Conservation (phyloP, 2,329 filamentous ascomycete species). For the Colletotrichum euphorbiae region DNA sequence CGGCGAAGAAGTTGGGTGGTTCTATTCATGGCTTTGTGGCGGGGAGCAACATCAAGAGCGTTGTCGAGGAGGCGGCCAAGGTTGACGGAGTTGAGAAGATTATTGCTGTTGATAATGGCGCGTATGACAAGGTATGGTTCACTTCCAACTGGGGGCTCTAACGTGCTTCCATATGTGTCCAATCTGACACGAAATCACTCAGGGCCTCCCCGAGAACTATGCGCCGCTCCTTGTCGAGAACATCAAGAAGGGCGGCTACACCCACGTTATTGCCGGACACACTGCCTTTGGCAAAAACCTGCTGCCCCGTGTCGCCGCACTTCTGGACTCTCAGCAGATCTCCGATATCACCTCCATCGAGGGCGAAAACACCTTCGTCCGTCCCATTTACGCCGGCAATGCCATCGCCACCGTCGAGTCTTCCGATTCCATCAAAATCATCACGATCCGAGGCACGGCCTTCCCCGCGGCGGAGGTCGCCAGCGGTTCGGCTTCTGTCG, state of each 20-base stretch:
- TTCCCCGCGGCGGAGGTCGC: constrained; percentile 81
- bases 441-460: constrained; percentile 93
- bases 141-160: background rate
- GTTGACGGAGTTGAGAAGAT: constrained; percentile 93
- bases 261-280: constrained; percentile 90
- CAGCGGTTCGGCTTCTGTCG: constrained; percentile 79
- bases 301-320: constrained; percentile 88
- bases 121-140: constrained; percentile 84
- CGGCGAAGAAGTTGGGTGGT: constrained; percentile 87
- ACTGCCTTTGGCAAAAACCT: constrained; percentile 97
- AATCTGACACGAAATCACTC: constrained; percentile 10
- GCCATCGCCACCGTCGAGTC: constrained; percentile 97
- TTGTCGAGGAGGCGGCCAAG: constrained; percentile 87
- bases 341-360: constrained; percentile 91
- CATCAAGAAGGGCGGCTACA: constrained; percentile 94
- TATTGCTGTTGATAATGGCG: constrained; percentile 85
- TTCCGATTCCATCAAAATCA: constrained; percentile 83
- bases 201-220: constrained; percentile 93
- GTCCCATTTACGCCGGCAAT: constrained; percentile 97
- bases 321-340: constrained; percentile 92
- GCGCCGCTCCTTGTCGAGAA: constrained; percentile 95
- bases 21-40: constrained; percentile 89
- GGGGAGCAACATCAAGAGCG: constrained; percentile 78
- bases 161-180: background rate
- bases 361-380: constrained; percentile 92